phyloP scores from a whole-genome alignment of 169 alveolate species.

The Cryptosporidium sp. region DNA sequence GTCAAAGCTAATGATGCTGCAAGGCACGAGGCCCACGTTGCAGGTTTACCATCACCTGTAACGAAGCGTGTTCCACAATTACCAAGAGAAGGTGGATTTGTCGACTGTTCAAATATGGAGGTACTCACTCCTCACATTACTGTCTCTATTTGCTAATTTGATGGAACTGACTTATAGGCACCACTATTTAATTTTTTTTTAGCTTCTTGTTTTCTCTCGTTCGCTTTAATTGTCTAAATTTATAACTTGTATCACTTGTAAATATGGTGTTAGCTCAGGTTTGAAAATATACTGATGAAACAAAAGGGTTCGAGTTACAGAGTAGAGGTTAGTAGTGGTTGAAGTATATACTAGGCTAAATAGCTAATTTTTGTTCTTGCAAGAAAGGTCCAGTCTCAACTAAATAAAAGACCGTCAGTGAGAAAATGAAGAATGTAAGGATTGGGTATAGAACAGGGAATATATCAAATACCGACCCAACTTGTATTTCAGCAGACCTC shows the following conservation, averaged over 20 bases:
- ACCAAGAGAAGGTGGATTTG: conserved; percentile 73
- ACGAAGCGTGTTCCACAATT: conserved; percentile 60
- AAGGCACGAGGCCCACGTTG: conserved; percentile 89
- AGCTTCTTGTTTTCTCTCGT: background rate
- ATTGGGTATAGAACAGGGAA: conserved; percentile 62
- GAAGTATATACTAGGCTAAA: background rate
- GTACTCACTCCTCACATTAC: conserved; percentile 66
- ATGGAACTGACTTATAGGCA: conserved; percentile 3
- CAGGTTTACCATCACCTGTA: conserved; percentile 63
- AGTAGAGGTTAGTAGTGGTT: background rate
- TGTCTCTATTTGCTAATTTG: conserved; percentile 55
- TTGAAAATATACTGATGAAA: too few species aligned
- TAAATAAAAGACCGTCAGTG: conserved; percentile 45
- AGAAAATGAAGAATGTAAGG: conserved; percentile 68
- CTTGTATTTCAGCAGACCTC: conserved; percentile 16
- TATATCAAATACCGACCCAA: conserved; percentile 69
- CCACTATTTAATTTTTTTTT: conserved; percentile 1
- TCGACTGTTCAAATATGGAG: conserved; percentile 75
- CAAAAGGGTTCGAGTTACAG: background rate
- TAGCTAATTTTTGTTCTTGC: conserved; percentile 19
- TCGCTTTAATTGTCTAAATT: too few species aligned
- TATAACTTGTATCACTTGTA: background rate
- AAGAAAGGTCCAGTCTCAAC: conserved; percentile 47
- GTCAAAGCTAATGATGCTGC: conserved; percentile 91
- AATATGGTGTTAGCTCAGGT: too few species aligned